phyloP scores from a whole-genome alignment of 2,329 filamentous ascomycete genomes.

The Cercospora canescens region DNA sequence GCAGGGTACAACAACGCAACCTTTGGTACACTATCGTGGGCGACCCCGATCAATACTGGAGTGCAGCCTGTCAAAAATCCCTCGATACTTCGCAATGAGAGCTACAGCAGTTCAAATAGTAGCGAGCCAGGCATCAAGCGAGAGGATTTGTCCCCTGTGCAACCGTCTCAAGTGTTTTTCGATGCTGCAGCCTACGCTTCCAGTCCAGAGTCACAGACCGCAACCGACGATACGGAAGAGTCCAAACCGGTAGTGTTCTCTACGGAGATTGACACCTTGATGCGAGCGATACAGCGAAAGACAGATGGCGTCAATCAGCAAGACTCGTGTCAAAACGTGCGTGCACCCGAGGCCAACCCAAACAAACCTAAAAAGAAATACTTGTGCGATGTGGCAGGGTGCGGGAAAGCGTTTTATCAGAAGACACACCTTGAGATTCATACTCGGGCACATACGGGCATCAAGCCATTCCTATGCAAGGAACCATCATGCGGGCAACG shows the following conservation, averaged over 20 bases:
- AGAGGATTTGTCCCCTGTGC: conserved; percentile 45
- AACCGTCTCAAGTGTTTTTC: conserved; percentile 42
- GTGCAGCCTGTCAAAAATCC: conserved; percentile 14
- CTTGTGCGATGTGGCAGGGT: conserved; percentile 70
- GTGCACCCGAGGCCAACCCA: neutral
- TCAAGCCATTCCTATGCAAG: conserved; percentile 85
- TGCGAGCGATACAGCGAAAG: conserved; percentile 82
- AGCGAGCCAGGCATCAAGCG: conserved; percentile 44
- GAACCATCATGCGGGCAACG: conserved; percentile 71
- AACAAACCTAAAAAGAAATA: conserved; percentile 62
- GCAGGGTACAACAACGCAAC: conserved; percentile 21
- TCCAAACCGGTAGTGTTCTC: conserved; percentile 59
- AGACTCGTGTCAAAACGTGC: conserved; percentile 9
- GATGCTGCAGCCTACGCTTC: conserved; percentile 34
- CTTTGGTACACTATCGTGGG: conserved; percentile 27
- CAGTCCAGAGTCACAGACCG: conserved; percentile 42
- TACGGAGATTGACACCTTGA: conserved; percentile 83
- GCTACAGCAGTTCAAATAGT: conserved; percentile 27
- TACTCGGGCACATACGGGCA: conserved; percentile 80
- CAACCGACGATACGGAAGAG: conserved; percentile 43
- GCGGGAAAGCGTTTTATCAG: conserved; percentile 81
- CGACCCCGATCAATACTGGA: conserved; percentile 16
- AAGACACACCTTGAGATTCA: conserved; percentile 94
- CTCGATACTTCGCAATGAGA: conserved; percentile 29
- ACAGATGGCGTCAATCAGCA: conserved; percentile 38